These are phyloP conservation scores for Neurospora terricola DNA, from an alignment of 495 filamentous ascomycete species.

Conservation along the genomic window DNA sequence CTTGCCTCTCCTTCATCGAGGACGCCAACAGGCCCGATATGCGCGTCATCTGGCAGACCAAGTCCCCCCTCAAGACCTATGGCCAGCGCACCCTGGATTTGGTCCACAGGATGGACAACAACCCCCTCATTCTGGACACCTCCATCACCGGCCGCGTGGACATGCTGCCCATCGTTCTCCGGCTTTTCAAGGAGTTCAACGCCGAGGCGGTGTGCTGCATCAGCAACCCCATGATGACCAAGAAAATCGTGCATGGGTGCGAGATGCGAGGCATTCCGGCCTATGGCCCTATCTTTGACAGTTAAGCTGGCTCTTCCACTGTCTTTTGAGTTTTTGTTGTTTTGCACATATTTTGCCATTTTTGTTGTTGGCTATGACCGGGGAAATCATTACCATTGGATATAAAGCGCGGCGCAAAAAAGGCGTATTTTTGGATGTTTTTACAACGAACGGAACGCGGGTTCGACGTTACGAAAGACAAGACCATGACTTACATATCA, in stretches of 20 bases:
- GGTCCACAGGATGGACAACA: conserved; percentile 26
- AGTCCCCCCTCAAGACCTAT: conserved; percentile 32
- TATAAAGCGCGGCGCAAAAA: not conserved
- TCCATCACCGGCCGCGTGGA: conserved; percentile 25
- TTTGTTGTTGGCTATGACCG: not conserved
- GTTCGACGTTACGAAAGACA: not conserved
- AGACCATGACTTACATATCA: not conserved
- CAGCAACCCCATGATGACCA: conserved; percentile 58
- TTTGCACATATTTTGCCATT: not conserved
- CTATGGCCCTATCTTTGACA: conserved; percentile 73
- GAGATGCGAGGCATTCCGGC: conserved; percentile 58
- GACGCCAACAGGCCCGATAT: conserved; percentile 18
- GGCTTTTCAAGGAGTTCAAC: conserved; percentile 43
- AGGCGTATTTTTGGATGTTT: not conserved
- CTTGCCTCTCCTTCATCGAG: conserved; percentile 35
- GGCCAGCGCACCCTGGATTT: conserved; percentile 31
- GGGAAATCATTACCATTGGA: not conserved
- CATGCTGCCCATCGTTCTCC: conserved; percentile 42
- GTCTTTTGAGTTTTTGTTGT: not conserved
- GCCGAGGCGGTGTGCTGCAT: conserved; percentile 67
- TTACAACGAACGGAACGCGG: not conserved
- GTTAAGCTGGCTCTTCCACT: conserved; percentile 25
- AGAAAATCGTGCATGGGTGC: conserved; percentile 45
- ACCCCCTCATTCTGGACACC: conserved; percentile 38
- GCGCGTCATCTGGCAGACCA: conserved; percentile 38